A percentile compares a stretch with the other conserved stretches of the same genome.
Conservation (phyloP, 208 protist species). For the Acanthamoeba healyi region DNA sequence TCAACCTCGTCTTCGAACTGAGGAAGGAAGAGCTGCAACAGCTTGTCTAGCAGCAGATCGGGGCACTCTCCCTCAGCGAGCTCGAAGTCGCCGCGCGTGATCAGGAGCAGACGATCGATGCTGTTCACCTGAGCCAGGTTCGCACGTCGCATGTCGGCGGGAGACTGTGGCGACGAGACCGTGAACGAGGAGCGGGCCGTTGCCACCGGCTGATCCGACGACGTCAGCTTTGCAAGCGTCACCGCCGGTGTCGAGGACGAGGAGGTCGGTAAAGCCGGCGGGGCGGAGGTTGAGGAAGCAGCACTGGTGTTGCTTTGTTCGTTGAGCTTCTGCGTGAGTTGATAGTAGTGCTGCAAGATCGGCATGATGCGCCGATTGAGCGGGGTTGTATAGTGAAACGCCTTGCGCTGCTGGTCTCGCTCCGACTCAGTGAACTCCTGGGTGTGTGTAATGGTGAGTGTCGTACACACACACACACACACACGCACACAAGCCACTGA, state of each 20-base stretch:
- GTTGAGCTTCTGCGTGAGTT: constrained; percentile 51
- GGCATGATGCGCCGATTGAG: constrained; percentile 4
- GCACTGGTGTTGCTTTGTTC: not conserved
- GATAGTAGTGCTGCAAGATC: constrained; percentile 36
- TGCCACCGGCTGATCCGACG: not conserved
- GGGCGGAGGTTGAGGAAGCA: not conserved
- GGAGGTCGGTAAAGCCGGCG: not conserved
- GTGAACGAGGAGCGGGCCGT: not conserved
- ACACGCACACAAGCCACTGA: not conserved
- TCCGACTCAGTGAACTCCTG: constrained; percentile 26
- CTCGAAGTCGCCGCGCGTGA: constrained; percentile 26
- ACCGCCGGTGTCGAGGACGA: not conserved
- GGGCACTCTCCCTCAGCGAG: constrained; percentile 15
- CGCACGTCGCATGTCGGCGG: not conserved
- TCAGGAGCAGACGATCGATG: not conserved
- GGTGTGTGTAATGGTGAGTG: too few species aligned
- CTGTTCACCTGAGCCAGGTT: constrained; percentile 6
- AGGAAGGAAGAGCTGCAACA: constrained; percentile 20
- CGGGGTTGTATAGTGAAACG: constrained; percentile 38
- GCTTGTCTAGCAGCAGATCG: constrained; percentile 21
- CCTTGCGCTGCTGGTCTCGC: not conserved
- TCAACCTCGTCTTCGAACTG: not conserved
- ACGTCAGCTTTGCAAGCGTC: not conserved
- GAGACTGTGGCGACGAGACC: not conserved
- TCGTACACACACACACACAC: not conserved